Evolutionary conservation across 768 basidiomycete genomes (phyloP), one percentile per base, ranked within the genome.

Genomic region (Suillus americanus): DNA sequence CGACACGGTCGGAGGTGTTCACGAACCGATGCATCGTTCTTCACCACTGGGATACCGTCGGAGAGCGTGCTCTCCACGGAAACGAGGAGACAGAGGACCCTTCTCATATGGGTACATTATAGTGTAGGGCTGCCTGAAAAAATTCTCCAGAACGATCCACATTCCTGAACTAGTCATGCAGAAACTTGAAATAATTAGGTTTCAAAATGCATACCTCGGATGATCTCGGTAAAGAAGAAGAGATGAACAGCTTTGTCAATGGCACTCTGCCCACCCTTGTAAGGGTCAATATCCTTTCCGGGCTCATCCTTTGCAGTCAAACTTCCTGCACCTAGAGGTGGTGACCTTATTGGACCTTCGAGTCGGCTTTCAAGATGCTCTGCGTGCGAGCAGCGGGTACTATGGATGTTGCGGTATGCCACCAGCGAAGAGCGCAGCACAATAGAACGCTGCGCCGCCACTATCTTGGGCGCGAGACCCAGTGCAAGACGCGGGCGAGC

Each of bases 81-180:
- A 99, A 66, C 97, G 93, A 57, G 97, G 95, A 35, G 95, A 97
- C 56, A 99, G 79, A 28, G 97, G 97, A 40, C 97, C 97, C 77
- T 99, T 99, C 81, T 99, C 97, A 70, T 95, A 97, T 5, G 95
- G 96, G 75, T 95, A 95, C 90, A 91, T 95, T 82, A 98, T 98
- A 38, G 97, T 99, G 78, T 99, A 99, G 33, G 97, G 97, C 35
- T 93, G 94, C 65, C 96, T 85, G 84, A 93, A 94, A 80, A 93
- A 90, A 72, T 94, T 89, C 78, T 94, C 93, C 64, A 93, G 63
- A 35, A 99, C 96, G 73, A 99, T 90, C 94, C 96, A 97, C 94
- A 98, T 96, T 72, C 97, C 97, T 99, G 70, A 7, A 60, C 43
- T 40, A 37, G 48, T 56, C 41, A 60, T 68, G 67, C 54, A 73